Percentiles rank a stretch among this genome's conserved stretches.
These are phyloP conservation scores for button mushroom (Agaricus bisporus) DNA, from an alignment of 768 basidiomycete species.

Conservation along the genomic window DNA sequence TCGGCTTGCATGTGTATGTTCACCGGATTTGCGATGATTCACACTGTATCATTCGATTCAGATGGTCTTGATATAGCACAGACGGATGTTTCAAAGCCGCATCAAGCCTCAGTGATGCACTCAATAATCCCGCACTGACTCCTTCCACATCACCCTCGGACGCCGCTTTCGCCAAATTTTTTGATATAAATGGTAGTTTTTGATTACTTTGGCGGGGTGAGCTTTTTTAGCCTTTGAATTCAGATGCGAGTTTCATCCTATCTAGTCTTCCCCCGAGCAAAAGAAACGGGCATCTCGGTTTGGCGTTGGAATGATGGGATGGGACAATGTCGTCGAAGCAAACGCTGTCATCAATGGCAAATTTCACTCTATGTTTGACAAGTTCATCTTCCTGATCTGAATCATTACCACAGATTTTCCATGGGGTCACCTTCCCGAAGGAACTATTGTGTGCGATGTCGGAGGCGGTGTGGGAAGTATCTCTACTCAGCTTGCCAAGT, in stretches of 20 bases:
- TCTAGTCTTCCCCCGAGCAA: neutral
- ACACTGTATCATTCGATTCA: too few relatives aligned
- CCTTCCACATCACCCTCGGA: conserved; percentile 17
- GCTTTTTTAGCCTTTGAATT: neutral
- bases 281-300: conserved; percentile 18
- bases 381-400: neutral
- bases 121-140: conserved; percentile 28
- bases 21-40: neutral
- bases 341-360: conserved; percentile 21
- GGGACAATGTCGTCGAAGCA: conserved; percentile 23
- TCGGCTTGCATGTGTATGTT: conserved; percentile 20
- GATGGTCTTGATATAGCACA: conserved; percentile 6
- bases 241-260: too few relatives aligned
- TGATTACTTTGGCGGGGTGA: conserved; percentile 19
- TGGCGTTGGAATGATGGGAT: conserved; percentile 26
- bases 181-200: conserved; percentile 14
- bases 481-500: conserved; percentile 20
- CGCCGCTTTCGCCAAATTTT: conserved; percentile 19
- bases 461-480: conserved; percentile 28
- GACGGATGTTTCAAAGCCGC: conserved; percentile 17
- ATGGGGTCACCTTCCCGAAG: conserved; percentile 18
- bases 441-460: conserved; percentile 27
- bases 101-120: conserved; percentile 23
- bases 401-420: conserved; percentile 16
- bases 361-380: neutral